Evolutionary conservation across 257 asterid species (phyloP).

Genomic region (Solanum clarkiae): DNA sequence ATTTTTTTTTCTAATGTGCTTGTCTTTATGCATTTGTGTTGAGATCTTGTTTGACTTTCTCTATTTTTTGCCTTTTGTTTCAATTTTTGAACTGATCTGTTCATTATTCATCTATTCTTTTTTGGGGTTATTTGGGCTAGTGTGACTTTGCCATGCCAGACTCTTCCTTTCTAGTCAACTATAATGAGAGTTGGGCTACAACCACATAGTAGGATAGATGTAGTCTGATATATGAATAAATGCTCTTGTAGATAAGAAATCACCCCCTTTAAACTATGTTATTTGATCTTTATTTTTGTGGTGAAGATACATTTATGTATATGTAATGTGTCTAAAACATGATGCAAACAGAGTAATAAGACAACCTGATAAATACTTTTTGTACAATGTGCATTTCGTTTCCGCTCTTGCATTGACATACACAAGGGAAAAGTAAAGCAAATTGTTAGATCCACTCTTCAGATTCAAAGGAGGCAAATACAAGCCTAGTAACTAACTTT

Average conservation of each 20-base stretch:
- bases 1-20: no score
- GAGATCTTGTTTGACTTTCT: no score
- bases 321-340: constrained; percentile 27
- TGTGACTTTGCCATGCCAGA: no score
- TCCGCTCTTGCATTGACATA: constrained; percentile 96
- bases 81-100: no score
- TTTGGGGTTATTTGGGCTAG: no score
- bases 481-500: constrained; percentile 71
- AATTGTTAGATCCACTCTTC: constrained; percentile 96
- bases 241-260: not conserved
- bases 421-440: constrained; percentile 99
- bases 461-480: constrained; percentile 57
- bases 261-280: not conserved
- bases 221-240: not conserved
- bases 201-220: not conserved
- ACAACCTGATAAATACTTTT: constrained; percentile 63
- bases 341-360: constrained; percentile 67
- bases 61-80: no score
- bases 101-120: no score
- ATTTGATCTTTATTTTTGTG: not conserved
- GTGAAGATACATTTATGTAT: not conserved
- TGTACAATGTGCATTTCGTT: constrained; percentile 45
- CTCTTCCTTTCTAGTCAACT: no score
- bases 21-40: no score
- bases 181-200: no score